Evolutionary conservation across 2,329 filamentous ascomycete species (phyloP).

Genomic region (Ophiostoma novo-ulmi): DNA sequence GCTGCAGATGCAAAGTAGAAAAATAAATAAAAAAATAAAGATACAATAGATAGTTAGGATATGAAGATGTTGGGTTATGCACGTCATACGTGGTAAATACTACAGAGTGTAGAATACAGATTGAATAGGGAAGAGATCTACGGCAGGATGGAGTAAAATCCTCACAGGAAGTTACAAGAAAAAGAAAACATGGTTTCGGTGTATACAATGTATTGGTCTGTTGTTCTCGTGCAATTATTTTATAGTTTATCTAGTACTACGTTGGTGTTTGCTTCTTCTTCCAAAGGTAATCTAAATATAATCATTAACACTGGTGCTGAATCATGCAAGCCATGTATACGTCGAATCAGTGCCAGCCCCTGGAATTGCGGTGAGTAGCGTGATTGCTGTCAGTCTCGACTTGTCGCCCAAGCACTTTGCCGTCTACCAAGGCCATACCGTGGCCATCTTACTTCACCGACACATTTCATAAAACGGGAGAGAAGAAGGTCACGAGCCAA

Average conservation of each 20-base stretch:
- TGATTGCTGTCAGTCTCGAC: neutral
- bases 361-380: slow-evolving; percentile 4
- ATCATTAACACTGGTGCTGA: neutral
- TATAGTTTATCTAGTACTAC: neutral
- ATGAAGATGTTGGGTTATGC: neutral
- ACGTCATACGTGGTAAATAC: neutral
- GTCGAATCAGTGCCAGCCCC: no score
- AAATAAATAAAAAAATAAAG: neutral
- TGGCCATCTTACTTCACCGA: neutral
- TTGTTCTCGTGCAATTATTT: neutral
- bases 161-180: neutral
- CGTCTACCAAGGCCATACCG: neutral
- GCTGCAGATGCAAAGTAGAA: slow-evolving; percentile 1
- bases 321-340: neutral
- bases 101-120: neutral
- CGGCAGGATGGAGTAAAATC: neutral
- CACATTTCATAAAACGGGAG: neutral
- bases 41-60: neutral
- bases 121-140: neutral
- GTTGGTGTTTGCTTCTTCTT: neutral
- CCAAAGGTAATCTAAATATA: neutral
- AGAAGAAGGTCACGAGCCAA: no score
- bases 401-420: neutral
- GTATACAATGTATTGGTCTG: neutral
- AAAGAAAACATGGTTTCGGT: neutral